Percentiles rank a stretch among this genome's conserved stretches.
Evolutionary conservation across 2,329 filamentous ascomycete genomes (phyloP).

Genomic region (Neurospora sp.): DNA sequence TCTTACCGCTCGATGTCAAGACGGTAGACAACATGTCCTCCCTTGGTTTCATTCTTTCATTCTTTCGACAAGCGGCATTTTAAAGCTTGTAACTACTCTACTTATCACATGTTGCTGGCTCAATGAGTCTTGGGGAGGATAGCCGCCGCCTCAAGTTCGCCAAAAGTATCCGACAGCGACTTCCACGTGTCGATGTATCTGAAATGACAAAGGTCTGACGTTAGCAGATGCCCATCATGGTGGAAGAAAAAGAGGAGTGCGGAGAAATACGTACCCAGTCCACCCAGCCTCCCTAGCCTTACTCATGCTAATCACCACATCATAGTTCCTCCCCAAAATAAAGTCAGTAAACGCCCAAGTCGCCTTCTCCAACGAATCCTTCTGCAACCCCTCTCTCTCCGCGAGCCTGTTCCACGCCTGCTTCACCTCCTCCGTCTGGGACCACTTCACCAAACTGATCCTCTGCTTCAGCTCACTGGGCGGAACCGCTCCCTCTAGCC

Average conservation of each 20-base stretch:
- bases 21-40: not conserved
- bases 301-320: conserved; percentile 30
- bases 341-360: conserved; percentile 34
- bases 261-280: conserved; percentile 22
- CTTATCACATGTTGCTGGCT: not conserved
- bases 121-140: conserved; percentile 15
- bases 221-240: not conserved
- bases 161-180: conserved; percentile 18
- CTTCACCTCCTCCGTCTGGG: conserved; percentile 26
- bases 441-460: conserved; percentile 31
- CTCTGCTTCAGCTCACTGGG: conserved; percentile 26
- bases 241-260: not conserved
- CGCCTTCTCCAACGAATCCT: conserved; percentile 28
- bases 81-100: not conserved
- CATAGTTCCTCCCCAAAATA: conserved; percentile 31
- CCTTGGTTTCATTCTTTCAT: not conserved
- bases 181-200: conserved; percentile 23
- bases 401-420: conserved; percentile 29
- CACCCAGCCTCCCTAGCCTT: conserved; percentile 34
- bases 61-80: not conserved
- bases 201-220: not conserved
- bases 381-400: conserved; percentile 26
- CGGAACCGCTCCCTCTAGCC: conserved; percentile 14
- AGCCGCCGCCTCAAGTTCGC: conserved; percentile 18
- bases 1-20: not conserved